These are phyloP conservation scores for Sisymbrium altissimum DNA, from an alignment of 345 rosid species.

Conservation along the genomic window DNA sequence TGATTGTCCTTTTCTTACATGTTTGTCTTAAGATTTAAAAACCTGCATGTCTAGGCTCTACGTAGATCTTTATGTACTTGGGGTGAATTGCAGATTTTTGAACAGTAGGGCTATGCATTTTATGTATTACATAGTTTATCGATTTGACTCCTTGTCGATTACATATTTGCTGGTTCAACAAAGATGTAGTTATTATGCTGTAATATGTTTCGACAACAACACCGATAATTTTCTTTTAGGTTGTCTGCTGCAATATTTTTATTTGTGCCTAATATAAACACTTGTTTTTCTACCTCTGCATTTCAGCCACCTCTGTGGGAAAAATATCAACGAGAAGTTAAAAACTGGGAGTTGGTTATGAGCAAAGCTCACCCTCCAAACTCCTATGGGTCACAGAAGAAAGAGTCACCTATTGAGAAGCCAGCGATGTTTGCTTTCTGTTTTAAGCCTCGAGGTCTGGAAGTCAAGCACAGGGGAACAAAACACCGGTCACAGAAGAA, in stretches of 20 bases:
- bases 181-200: neutral
- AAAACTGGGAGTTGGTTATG: conserved; percentile 72
- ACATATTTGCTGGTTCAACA: neutral
- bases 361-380: conserved; percentile 40
- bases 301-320: conserved; percentile 92
- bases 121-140: neutral
- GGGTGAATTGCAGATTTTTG: conserved; percentile 9
- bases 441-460: conserved; percentile 94
- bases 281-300: conserved; percentile 1
- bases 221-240: neutral
- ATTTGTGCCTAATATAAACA: neutral
- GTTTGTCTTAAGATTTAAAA: neutral
- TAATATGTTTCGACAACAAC: neutral
- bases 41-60: conserved; percentile 9
- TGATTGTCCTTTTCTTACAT: neutral
- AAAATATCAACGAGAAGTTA: conserved; percentile 72
- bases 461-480: conserved; percentile 80
- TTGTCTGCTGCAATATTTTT: neutral
- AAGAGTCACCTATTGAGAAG: conserved; percentile 55
- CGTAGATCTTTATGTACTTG: neutral
- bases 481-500: conserved; percentile 83
- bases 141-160: neutral
- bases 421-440: conserved; percentile 97
- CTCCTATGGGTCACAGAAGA: conserved; percentile 52
- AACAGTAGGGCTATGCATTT: neutral